Base-by-base conservation (phyloP, 306 rosid genomes). In the Citrullus mucosospermus region DNA sequence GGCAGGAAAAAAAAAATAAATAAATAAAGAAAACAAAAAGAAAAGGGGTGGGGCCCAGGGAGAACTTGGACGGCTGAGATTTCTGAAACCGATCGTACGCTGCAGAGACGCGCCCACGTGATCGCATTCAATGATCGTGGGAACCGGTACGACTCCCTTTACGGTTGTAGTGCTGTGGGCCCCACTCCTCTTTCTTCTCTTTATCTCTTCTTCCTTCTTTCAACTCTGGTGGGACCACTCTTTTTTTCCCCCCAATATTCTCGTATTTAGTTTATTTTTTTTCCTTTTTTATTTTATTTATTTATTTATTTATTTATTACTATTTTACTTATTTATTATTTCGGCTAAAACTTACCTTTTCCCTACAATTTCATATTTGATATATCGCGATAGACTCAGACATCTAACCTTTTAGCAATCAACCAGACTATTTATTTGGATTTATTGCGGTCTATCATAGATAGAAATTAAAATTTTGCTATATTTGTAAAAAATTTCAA, bases 21-120 rank as follows among this genome's bases (percentile, higher is more conserved):
- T 0, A 14, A 50, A 13, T 8, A 50, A 50, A 50, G 6, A 1
- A 15, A 25, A 25, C 28, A 25, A 55, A 55, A 7, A 18, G 22
- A 18, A 1, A 8, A 9, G 11, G 6, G 0, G 70, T 32, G 70
- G 46, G 70, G 70, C 44, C 70, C 70, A 63, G 39, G 8, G 72
- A 43, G 50, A 39, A 15, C 18, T 67, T 68, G 54, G 9, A 68
- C 75, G 75, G 75, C 75, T 68, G 32, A 41, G 75, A 68, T 68
- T 41, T 39, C 32, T 68, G 75, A 30, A 68, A 8, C 53, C 9
- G 2, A 68, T 68, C 75, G 75, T 68, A 68, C 75, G 75, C 8
- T n/a, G 75, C 54, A 68, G 75, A 46, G 72, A 36, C 32, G 51
- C 54, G 53, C 75, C 75, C 75, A 68, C 75, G 75, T 68, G 75